These are phyloP conservation scores for Cutaneotrichosporon cavernicola DNA, from an alignment of 1,284 basidiomycete genomes.

Conservation along the genomic window DNA sequence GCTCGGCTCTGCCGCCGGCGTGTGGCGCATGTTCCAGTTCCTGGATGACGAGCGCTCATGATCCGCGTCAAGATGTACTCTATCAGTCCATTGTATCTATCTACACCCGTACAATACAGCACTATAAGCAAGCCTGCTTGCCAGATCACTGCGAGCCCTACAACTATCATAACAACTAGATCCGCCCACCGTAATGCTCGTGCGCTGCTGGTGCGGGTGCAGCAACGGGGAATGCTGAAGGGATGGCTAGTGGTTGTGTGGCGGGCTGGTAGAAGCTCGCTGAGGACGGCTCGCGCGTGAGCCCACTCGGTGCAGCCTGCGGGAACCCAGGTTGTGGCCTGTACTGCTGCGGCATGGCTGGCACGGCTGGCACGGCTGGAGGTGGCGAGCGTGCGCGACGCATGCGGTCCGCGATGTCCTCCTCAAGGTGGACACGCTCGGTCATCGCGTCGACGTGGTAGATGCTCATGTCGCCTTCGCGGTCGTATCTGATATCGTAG, in stretches of 20 bases:
- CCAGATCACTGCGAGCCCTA: not conserved
- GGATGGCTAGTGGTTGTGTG: conserved; percentile 10
- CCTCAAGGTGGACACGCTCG: conserved; percentile 21
- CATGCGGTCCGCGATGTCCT: conserved; percentile 14
- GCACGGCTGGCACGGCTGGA: conserved; percentile 4
- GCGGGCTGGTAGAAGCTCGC: conserved; percentile 14
- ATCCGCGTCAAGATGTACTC: not conserved
- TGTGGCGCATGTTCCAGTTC: conserved; percentile 29
- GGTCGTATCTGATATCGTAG: conserved; percentile 36
- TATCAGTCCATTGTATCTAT: not conserved
- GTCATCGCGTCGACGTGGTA: conserved; percentile 31
- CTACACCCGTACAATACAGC: not conserved
- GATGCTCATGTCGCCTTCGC: conserved; percentile 32
- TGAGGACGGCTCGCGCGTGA: conserved; percentile 16
- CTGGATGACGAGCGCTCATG: conserved; percentile 22
- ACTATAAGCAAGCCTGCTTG: not conserved
- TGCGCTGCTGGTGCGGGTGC: not conserved
- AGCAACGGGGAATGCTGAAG: conserved; percentile 14
- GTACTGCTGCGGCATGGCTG: not conserved
- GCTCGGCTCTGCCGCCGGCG: conserved; percentile 18
- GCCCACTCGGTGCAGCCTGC: conserved; percentile 6
- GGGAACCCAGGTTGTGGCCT: conserved; percentile 13
- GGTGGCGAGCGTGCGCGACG: not conserved
- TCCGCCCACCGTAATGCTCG: not conserved
- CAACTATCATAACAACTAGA: conserved; percentile 1